phyloP scores from a whole-genome alignment of 495 filamentous ascomycete genomes.

The Aspergillus asperescens region DNA sequence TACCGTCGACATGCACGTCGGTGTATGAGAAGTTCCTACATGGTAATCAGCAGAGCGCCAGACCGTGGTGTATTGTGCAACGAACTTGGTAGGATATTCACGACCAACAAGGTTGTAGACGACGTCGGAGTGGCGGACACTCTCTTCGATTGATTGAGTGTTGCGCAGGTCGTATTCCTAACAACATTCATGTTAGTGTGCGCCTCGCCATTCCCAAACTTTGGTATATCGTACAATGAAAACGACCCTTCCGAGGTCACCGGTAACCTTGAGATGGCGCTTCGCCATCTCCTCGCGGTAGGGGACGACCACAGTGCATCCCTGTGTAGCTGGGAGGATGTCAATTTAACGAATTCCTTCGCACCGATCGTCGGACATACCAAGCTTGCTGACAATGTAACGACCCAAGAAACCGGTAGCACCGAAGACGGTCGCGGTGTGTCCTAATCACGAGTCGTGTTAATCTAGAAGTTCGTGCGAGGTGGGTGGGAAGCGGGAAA shows the following conservation, averaged over 20 bases:
- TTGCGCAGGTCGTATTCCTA: slow-evolving; percentile 95
- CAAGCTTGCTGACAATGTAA: slow-evolving; percentile 95
- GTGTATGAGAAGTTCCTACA: slow-evolving; percentile 84
- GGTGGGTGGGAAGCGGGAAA: slow-evolving; percentile 16
- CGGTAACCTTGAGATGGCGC: slow-evolving; percentile 89
- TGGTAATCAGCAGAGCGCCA: slow-evolving; percentile 23
- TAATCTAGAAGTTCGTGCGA: slow-evolving; percentile 21
- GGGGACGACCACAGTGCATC: slow-evolving; percentile 89
- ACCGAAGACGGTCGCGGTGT: slow-evolving; percentile 96
- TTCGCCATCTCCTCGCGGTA: slow-evolving; percentile 97
- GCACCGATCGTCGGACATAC: slow-evolving; percentile 44
- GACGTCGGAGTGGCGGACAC: slow-evolving; percentile 91
- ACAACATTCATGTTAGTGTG: slow-evolving; percentile 7
- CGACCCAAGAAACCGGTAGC: slow-evolving; percentile 93
- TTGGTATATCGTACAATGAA: slow-evolving; percentile 59
- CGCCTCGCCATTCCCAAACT: not conserved
- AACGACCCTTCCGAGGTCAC: slow-evolving; percentile 83
- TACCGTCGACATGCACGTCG: slow-evolving; percentile 90
- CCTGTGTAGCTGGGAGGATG: slow-evolving; percentile 62
- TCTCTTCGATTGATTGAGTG: slow-evolving; percentile 92
- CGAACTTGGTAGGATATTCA: slow-evolving; percentile 92
- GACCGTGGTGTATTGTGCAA: slow-evolving; percentile 2
- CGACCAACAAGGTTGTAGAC: slow-evolving; percentile 95
- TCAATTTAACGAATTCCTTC: slow-evolving; percentile 29
- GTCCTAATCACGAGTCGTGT: slow-evolving; percentile 51